phyloP scores from a whole-genome alignment of 345 rosid species.

The Brassica nigra region DNA sequence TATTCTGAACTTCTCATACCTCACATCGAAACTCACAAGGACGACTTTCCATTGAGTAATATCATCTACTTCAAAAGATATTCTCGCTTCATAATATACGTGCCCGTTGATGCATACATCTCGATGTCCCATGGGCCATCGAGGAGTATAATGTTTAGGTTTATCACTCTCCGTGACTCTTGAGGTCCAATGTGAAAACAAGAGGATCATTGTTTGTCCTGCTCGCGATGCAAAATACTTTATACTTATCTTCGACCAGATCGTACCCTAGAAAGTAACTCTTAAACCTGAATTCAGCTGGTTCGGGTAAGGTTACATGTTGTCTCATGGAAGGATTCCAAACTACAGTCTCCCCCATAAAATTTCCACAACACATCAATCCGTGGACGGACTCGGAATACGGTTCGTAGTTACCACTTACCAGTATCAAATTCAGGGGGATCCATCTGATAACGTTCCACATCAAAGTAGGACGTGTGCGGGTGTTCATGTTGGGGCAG shows the following conservation, averaged over 20 bases:
- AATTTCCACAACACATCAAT: background rate
- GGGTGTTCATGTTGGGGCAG: background rate
- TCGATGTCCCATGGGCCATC: background rate
- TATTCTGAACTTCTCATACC: slow-evolving; percentile 5
- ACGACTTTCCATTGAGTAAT: background rate
- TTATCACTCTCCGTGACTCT: slow-evolving; percentile 19
- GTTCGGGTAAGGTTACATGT: background rate
- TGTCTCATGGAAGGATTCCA: slow-evolving; percentile 27
- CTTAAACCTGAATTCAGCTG: background rate
- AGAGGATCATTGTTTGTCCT: background rate
- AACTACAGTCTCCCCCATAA: background rate
- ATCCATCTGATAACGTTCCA: background rate
- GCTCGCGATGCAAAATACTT: background rate
- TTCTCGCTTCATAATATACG: background rate
- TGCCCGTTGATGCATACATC: slow-evolving; percentile 21
- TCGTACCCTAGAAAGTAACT: slow-evolving; percentile 16
- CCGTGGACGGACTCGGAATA: slow-evolving; percentile 1
- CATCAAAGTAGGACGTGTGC: background rate
- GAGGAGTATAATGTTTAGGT: background rate
- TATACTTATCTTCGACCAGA: slow-evolving; percentile 18
- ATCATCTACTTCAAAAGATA: background rate
- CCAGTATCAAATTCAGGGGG: background rate
- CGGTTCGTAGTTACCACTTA: background rate
- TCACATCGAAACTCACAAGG: slow-evolving; percentile 19
- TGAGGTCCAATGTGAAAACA: slow-evolving; percentile 13